Evolutionary conservation across 352 stramenopile species (phyloP).

Genomic region (Phytophthora citricola): DNA sequence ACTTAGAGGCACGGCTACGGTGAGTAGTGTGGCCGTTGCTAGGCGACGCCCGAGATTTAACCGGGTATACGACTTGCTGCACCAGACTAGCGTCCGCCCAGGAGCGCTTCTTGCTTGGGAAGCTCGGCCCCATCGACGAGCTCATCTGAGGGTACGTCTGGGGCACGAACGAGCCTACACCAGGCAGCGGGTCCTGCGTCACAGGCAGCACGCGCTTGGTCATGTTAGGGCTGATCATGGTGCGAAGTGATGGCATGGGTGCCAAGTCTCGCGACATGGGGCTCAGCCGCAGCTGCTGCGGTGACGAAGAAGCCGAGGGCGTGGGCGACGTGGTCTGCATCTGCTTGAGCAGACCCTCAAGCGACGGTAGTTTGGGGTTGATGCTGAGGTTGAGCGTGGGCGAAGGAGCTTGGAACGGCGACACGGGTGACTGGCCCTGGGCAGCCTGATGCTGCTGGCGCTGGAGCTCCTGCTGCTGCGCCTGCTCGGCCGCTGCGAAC

Average conservation of each 20-base stretch:
- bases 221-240: conserved; percentile 65
- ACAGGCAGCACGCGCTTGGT: conserved; percentile 31
- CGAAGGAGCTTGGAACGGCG: conserved; percentile 9
- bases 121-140: conserved; percentile 31
- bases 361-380: conserved; percentile 65
- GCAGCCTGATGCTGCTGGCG: conserved; percentile 20
- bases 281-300: conserved; percentile 34
- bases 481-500: conserved; percentile 36
- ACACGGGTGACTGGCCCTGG: conserved; percentile 6
- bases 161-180: conserved; percentile 19
- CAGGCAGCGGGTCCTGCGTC: conserved; percentile 11
- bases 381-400: conserved; percentile 30
- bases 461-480: conserved; percentile 34
- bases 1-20: conserved; percentile 85
- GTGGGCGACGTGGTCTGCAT: conserved; percentile 53
- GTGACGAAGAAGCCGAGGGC: conserved; percentile 11
- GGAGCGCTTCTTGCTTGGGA: conserved; percentile 40
- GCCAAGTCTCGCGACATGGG: conserved; percentile 33
- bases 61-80: conserved; percentile 21
- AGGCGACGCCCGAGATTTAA: conserved; percentile 24
- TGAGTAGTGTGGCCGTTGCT: conserved; percentile 30
- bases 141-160: conserved; percentile 24
- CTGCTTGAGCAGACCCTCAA: conserved; percentile 70
- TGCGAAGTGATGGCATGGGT: conserved; percentile 54
- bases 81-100: conserved; percentile 34